A percentile compares a stretch with the other conserved stretches of the same genome.
These are phyloP conservation scores for Bipolaris sorokiniana DNA, from an alignment of 2,329 filamentous ascomycete species.

Conservation along the genomic window DNA sequence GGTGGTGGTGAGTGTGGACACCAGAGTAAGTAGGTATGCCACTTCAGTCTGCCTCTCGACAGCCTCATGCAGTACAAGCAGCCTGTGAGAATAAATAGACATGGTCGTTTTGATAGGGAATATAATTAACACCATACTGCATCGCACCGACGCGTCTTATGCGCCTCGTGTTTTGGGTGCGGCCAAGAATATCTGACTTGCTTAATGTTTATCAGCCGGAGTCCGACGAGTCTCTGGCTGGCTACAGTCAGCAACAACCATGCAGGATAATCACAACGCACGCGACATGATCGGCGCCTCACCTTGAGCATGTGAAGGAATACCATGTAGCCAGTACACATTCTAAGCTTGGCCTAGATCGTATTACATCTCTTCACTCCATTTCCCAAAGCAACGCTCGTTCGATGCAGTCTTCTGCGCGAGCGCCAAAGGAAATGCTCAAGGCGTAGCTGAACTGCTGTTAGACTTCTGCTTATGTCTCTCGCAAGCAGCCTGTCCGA, in stretches of 20 bases:
- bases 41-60: neutral
- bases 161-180: neutral
- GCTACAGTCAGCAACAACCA: neutral
- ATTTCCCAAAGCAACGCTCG: neutral
- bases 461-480: neutral
- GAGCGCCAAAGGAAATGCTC: neutral
- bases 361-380: neutral
- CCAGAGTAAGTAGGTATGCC: neutral
- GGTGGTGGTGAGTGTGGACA: neutral
- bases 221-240: neutral
- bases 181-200: neutral
- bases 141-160: neutral
- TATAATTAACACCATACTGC: neutral
- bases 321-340: constrained; percentile 3
- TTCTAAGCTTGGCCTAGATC: constrained; percentile 20
- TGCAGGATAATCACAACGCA: neutral
- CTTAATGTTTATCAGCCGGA: neutral
- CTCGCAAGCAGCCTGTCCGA: neutral
- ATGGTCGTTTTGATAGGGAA: neutral
- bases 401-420: constrained; percentile 8
- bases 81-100: constrained; percentile 15
- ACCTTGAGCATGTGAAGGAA: constrained; percentile 8
- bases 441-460: too few species aligned
- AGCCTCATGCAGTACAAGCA: constrained; percentile 15
- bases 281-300: neutral